Conservation (phyloP, 148 eudicot genomes). For the Selenicereus undatus region DNA sequence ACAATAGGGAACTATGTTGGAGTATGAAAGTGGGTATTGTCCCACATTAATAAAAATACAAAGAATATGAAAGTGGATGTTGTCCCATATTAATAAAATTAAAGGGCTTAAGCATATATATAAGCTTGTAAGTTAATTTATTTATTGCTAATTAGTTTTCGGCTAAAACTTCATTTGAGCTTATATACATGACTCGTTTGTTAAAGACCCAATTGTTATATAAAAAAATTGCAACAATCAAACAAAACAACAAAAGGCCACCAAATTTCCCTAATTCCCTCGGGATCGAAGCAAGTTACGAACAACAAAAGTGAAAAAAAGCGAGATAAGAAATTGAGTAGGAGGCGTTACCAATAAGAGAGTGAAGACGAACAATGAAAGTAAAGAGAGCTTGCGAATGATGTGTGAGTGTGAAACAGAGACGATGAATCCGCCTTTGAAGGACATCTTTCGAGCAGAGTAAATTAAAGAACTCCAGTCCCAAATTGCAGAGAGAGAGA, state of each 20-base stretch:
- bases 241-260: neutral
- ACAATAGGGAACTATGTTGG: no score
- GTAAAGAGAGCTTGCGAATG: conserved; percentile 6
- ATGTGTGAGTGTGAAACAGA: neutral
- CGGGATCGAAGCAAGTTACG: neutral
- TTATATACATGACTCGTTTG: no score
- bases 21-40: no score
- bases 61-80: no score
- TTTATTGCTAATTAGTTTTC: no score
- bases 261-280: neutral
- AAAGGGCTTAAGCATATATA: no score
- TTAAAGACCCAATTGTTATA: no score
- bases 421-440: neutral
- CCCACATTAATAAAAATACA: no score
- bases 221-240: no score
- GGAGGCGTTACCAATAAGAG: conserved; percentile 24
- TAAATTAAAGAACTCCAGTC: neutral
- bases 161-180: no score
- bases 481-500: neutral
- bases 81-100: no score
- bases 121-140: no score
- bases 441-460: conserved; percentile 4
- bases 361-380: conserved; percentile 18
- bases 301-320: neutral
- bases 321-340: neutral